Evolutionary conservation across 257 asterid genomes (phyloP).

Genomic region (Datura wrightii): DNA sequence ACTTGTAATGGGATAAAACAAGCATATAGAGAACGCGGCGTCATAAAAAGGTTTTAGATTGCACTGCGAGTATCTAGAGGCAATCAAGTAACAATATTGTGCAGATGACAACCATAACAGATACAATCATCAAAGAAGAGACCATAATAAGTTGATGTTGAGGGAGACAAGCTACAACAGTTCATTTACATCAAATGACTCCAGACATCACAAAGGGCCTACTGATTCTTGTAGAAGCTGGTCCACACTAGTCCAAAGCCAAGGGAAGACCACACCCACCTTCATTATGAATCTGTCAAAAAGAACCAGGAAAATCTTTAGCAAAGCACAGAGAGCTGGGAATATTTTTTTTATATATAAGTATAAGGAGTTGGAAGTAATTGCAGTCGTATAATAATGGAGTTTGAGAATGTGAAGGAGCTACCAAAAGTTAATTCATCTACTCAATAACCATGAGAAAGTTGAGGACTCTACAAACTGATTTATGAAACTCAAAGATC

Average conservation of each 20-base stretch:
- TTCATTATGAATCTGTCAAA: conserved; percentile 23
- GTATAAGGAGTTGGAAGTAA: neutral
- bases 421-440: neutral
- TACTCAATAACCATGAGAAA: neutral
- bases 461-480: neutral
- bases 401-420: conserved; percentile 15
- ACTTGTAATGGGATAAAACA: neutral
- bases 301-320: neutral
- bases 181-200: conserved; percentile 40
- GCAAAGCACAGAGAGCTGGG: neutral
- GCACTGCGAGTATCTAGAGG: neutral
- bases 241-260: neutral
- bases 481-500: neutral
- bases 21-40: neutral
- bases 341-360: neutral
- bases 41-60: neutral
- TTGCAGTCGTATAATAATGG: neutral
- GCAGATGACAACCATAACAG: neutral
- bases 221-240: conserved; percentile 32
- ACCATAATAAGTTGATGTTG: conserved; percentile 14
- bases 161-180: conserved; percentile 25
- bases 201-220: conserved; percentile 33
- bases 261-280: neutral
- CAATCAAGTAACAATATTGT: neutral
- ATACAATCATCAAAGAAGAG: neutral